Evolutionary conservation across 2,329 filamentous ascomycete species (phyloP).

Genomic region (Lecanicillium sp.): DNA sequence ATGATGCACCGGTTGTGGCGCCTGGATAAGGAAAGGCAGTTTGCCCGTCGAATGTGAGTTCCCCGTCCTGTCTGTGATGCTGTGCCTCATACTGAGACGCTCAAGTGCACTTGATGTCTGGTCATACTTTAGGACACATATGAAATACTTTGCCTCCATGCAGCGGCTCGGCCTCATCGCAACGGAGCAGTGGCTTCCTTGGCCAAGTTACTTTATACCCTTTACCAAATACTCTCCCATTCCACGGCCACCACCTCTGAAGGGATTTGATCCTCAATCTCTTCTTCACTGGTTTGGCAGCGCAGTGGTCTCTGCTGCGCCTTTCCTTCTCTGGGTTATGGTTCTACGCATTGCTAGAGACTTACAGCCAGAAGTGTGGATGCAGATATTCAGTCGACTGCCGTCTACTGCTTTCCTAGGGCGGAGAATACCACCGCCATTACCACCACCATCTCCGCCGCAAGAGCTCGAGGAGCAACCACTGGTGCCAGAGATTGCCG

Average conservation of each 20-base stretch:
- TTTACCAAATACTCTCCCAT: constrained; percentile 46
- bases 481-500: constrained; percentile 10
- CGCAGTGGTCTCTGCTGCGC: constrained; percentile 33
- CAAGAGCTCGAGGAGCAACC: constrained; percentile 9
- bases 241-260: constrained; percentile 33
- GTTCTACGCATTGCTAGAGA: constrained; percentile 30
- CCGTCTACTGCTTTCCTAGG: constrained; percentile 28
- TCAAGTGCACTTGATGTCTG: constrained; percentile 23
- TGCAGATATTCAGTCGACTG: constrained; percentile 28
- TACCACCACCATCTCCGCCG: constrained; percentile 13
- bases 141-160: constrained; percentile 44
- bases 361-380: constrained; percentile 28
- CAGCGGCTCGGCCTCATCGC: constrained; percentile 43
- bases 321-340: constrained; percentile 39
- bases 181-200: constrained; percentile 32
- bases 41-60: constrained; percentile 20
- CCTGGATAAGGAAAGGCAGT: constrained; percentile 13
- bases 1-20: constrained; percentile 17
- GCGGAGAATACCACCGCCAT: constrained; percentile 14
- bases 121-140: constrained; percentile 38
- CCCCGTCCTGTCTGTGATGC: no score
- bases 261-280: constrained; percentile 28
- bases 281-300: constrained; percentile 36
- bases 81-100: background rate
- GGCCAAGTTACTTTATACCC: constrained; percentile 43